Conservation (phyloP, 352 stramenopile genomes). For the Albugo candida region DNA sequence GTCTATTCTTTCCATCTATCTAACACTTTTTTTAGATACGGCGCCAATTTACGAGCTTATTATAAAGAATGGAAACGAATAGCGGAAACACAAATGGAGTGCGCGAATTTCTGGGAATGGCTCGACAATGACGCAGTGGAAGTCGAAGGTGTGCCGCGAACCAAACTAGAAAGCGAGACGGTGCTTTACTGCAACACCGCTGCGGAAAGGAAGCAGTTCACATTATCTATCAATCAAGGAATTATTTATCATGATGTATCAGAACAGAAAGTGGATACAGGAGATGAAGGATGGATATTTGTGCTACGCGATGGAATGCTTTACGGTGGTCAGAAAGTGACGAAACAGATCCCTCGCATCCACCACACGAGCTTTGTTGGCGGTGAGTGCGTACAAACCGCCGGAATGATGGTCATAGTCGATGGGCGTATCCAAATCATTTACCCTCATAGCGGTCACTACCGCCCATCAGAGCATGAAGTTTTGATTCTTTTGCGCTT, state of each 20-base stretch:
- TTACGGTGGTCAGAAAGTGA: constrained; percentile 90
- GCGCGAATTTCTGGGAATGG: constrained; percentile 78
- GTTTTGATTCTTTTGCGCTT: constrained; percentile 88
- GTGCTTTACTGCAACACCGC: constrained; percentile 88
- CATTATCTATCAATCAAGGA: constrained; percentile 47
- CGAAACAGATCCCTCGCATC: constrained; percentile 84
- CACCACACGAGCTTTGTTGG: constrained; percentile 96
- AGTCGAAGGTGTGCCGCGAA: constrained; percentile 75
- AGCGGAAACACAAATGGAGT: constrained; percentile 20
- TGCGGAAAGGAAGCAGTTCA: constrained; percentile 80
- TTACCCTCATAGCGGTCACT: constrained; percentile 96
- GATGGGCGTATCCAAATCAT: constrained; percentile 83
- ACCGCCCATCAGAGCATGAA: constrained; percentile 89
- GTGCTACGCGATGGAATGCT: constrained; percentile 87
- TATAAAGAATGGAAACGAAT: constrained; percentile 90
- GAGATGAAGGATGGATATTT: constrained; percentile 93
- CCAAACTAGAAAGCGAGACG: constrained; percentile 87
- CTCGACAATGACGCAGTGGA: constrained; percentile 72
- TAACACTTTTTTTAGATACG: constrained; percentile 55
- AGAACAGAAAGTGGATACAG: constrained; percentile 75
- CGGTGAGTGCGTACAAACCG: constrained; percentile 90
- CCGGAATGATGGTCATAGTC: constrained; percentile 90
- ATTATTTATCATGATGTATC: constrained; percentile 35
- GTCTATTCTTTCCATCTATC: no score
- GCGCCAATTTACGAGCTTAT: constrained; percentile 92